phyloP scores from a whole-genome alignment of 2,329 filamentous ascomycete genomes.

The Aspergillus jensenii region DNA sequence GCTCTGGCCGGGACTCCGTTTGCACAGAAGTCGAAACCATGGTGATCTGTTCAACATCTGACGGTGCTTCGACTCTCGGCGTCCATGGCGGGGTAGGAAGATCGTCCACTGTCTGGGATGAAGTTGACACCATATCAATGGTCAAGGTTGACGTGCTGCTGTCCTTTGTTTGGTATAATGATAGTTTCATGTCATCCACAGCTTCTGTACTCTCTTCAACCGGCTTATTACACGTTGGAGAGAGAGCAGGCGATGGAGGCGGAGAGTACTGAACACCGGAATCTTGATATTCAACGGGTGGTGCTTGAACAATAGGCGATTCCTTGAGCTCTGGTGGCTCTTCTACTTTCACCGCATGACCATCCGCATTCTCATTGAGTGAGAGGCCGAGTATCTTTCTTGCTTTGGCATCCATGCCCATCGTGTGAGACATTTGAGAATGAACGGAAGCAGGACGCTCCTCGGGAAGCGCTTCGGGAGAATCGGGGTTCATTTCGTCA shows the following conservation, averaged over 20 bases:
- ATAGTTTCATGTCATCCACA: not conserved
- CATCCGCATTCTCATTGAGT: conserved; percentile 29
- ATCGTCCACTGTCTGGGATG: conserved; percentile 44
- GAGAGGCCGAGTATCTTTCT: conserved; percentile 48
- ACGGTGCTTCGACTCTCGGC: conserved; percentile 28
- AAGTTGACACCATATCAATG: conserved; percentile 42
- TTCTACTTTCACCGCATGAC: conserved; percentile 24
- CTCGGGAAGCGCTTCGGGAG: conserved; percentile 44
- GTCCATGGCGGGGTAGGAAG: conserved; percentile 37
- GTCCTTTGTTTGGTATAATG: conserved; percentile 24
- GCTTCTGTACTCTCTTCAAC: conserved; percentile 1
- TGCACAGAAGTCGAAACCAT: conserved; percentile 36
- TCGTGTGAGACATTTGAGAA: conserved; percentile 36
- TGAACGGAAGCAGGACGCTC: conserved; percentile 43
- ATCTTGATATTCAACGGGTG: conserved; percentile 63
- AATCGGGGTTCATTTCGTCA: conserved; percentile 66
- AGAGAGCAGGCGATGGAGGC: conserved; percentile 64
- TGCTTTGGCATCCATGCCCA: conserved; percentile 41
- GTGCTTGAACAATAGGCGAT: conserved; percentile 52
- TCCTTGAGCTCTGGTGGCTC: conserved; percentile 32
- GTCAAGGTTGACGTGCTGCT: conserved; percentile 31
- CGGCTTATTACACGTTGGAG: conserved; percentile 16
- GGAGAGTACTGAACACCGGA: conserved; percentile 81
- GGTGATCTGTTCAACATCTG: conserved; percentile 10
- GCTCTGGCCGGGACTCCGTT: conserved; percentile 28